Evolutionary conservation across 2,329 filamentous ascomycete species (phyloP).

Genomic region (Simplicillium sp.): DNA sequence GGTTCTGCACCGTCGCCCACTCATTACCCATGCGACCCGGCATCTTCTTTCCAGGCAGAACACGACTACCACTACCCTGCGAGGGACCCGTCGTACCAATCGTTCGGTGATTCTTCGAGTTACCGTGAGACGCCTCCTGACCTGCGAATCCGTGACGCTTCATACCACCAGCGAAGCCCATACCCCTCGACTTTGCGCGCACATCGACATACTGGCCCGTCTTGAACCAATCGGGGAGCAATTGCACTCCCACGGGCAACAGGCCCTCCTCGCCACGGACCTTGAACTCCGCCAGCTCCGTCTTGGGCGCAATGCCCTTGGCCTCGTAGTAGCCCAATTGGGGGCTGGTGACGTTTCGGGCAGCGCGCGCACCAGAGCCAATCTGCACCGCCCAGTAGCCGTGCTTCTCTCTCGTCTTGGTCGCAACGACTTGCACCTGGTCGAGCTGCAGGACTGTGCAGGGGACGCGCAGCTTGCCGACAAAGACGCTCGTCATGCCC

Average conservation of each 20-base stretch:
- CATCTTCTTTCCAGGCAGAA: constrained; percentile 96
- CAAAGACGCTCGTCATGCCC: constrained; percentile 90
- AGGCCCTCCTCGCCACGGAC: constrained; percentile 68
- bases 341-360: constrained; percentile 70
- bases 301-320: constrained; percentile 74
- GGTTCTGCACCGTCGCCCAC: constrained; percentile 80
- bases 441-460: constrained; percentile 94
- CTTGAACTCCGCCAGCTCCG: constrained; percentile 76
- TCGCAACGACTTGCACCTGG: constrained; percentile 77
- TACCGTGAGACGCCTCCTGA: constrained; percentile 88
- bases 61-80: constrained; percentile 86
- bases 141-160: constrained; percentile 87
- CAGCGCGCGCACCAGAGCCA: constrained; percentile 64
- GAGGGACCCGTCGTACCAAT: constrained; percentile 84
- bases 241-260: constrained; percentile 61
- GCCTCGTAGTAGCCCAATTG: constrained; percentile 81
- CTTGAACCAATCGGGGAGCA: constrained; percentile 85
- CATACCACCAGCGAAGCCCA: constrained; percentile 96
- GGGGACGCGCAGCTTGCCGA: constrained; percentile 65
- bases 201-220: constrained; percentile 88
- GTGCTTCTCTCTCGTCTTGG: constrained; percentile 71
- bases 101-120: constrained; percentile 85
- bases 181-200: constrained; percentile 68
- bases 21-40: constrained; percentile 89
- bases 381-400: constrained; percentile 95